phyloP scores from a whole-genome alignment of 257 asterid genomes.

The Solanum paucissectum region DNA sequence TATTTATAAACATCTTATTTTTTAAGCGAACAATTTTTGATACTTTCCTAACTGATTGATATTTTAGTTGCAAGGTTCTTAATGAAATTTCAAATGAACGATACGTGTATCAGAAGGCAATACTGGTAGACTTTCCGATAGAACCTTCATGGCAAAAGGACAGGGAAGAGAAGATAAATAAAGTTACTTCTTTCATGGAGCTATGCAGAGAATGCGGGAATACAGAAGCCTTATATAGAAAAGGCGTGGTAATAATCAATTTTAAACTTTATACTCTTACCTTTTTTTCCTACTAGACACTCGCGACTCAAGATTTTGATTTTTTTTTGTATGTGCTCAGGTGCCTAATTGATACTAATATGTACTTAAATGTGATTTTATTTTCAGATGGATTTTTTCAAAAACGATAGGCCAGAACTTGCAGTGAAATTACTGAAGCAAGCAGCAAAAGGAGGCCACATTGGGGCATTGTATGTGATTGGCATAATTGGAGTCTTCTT shows the following conservation, averaged over 20 bases:
- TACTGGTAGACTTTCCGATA: background rate
- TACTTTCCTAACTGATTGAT: background rate
- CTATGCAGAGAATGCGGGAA: background rate
- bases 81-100: background rate
- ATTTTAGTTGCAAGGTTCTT: background rate
- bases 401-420: background rate
- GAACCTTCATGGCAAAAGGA: background rate
- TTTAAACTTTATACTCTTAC: background rate
- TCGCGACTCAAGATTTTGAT: background rate
- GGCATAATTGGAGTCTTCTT: background rate
- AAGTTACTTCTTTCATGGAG: background rate
- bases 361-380: background rate
- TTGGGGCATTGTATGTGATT: background rate
- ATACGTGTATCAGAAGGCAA: background rate
- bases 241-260: background rate
- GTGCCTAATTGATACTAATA: background rate
- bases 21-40: background rate
- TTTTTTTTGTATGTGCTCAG: background rate
- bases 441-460: background rate
- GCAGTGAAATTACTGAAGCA: background rate
- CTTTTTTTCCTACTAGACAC: background rate
- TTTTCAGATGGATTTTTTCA: background rate
- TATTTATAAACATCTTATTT: background rate
- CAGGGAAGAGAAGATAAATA: background rate
- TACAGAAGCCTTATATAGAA: background rate